These are phyloP conservation scores for Colletotrichum sp. DNA, from an alignment of 2,329 filamentous ascomycete genomes.

Conservation along the genomic window DNA sequence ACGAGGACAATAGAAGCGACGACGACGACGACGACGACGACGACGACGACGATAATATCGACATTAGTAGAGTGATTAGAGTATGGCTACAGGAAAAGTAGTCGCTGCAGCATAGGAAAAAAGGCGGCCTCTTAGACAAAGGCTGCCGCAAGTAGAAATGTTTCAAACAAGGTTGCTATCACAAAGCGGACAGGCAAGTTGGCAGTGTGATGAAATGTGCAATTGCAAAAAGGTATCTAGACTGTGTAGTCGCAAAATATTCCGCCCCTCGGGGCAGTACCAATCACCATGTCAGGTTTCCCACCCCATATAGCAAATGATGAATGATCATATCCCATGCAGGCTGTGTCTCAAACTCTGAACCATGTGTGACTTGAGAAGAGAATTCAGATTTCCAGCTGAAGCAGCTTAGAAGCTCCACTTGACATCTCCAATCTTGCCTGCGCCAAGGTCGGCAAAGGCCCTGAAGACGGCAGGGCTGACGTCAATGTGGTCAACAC, in stretches of 20 bases:
- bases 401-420: not conserved
- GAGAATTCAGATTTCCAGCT: not conserved
- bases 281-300: not conserved
- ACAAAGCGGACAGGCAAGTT: not conserved
- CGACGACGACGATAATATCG: too few relatives aligned
- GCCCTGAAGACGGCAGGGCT: slow-evolving; percentile 2
- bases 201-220: not conserved
- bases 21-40: too few relatives aligned
- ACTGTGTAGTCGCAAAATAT: not conserved
- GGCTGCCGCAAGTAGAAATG: not conserved
- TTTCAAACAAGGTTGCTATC: not conserved
- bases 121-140: not conserved
- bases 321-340: not conserved
- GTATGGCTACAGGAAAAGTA: too few relatives aligned
- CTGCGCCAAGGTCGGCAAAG: not conserved
- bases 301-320: not conserved
- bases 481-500: not conserved
- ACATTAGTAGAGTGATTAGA: too few relatives aligned
- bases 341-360: not conserved
- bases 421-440: not conserved
- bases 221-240: not conserved
- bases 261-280: not conserved
- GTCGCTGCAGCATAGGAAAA: too few relatives aligned
- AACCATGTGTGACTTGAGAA: not conserved
- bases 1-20: too few relatives aligned